Evolutionary conservation across 2,329 filamentous ascomycete species (phyloP), one percentile per base, ranked within the genome.

Genomic region (Curvularia spicifera): DNA sequence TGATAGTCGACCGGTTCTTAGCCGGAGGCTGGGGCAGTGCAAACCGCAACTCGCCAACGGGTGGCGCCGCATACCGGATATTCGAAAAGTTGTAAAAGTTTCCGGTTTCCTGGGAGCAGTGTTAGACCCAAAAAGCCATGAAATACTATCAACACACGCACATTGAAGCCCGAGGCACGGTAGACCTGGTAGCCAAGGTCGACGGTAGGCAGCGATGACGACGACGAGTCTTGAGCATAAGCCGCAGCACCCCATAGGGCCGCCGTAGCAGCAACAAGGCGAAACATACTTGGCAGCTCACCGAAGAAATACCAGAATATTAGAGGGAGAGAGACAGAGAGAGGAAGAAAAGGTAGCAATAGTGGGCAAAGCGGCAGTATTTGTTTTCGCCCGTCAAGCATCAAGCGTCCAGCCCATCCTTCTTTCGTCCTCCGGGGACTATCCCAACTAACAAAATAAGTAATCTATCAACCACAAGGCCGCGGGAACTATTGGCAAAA

Each of bases 161-260:
- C 78, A 71, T 83, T 83, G 65, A 79, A 79, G 12, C 69, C 68
- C 4, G 79, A 69, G 31, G 81, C 83, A 64, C 79, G 77, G 50
- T 85, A 81, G 22, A 83, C 70, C 54, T 82, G 78, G 67, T 86
- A 86, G 40, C 82, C 83, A 9, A 86, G 73, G 65, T 86, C 83
- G 7, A 86, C 80, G 20, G 73, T 71, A 37, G 81, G 81, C 15
- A 82, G 46, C 7, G 46, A 31, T 31, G 28, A 31, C 28, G 28
- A 63, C 7, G 70, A 60, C 13, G 58, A 59, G 51, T 71, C 68
- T 45, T 71, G 68, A 24, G 70, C 72, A 22, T 56, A 63, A 2
- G 57, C 68, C 2, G 57, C 68, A 5, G 61, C 63, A 51, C 64
- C 69, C 26, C 72, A 28, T 22, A 73, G 54, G 48, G 63, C 67